These are phyloP conservation scores for Solanum acaule DNA, from an alignment of 257 asterid species.

Conservation along the genomic window DNA sequence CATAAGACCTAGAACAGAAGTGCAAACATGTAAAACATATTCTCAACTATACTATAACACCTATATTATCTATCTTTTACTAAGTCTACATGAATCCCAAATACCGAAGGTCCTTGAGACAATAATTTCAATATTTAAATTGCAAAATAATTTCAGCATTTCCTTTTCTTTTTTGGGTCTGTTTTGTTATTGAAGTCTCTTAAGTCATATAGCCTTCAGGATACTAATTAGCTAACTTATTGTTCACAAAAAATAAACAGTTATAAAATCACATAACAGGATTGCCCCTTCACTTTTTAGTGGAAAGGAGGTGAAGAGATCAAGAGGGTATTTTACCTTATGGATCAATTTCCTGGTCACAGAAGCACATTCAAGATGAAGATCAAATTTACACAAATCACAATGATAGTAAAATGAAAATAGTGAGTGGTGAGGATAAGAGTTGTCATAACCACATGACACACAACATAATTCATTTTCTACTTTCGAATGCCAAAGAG, in stretches of 20 bases:
- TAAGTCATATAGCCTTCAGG: not conserved
- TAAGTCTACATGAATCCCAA: not conserved
- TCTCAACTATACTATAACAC: not conserved
- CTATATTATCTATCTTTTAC: not conserved
- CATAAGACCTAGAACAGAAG: not conserved
- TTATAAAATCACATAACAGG: not conserved
- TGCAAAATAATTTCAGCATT: not conserved
- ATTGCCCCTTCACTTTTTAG: not conserved
- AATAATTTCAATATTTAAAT: not conserved
- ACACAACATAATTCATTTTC: no score
- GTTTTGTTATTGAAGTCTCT: no score
- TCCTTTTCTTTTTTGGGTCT: not conserved
- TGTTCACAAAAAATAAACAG: no score
- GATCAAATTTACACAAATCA: not conserved
- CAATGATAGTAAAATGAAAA: no score
- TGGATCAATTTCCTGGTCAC: not conserved
- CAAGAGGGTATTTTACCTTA: not conserved
- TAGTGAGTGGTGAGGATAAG: no score
- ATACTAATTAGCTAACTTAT: no score
- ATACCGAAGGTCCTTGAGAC: not conserved
- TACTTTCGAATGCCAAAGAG: no score
- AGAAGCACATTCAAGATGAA: not conserved
- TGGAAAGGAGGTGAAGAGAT: not conserved
- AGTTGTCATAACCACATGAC: no score
- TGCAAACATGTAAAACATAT: not conserved